Evolutionary conservation across 495 filamentous ascomycete genomes (phyloP).

Genomic region (Penicillium lividum): DNA sequence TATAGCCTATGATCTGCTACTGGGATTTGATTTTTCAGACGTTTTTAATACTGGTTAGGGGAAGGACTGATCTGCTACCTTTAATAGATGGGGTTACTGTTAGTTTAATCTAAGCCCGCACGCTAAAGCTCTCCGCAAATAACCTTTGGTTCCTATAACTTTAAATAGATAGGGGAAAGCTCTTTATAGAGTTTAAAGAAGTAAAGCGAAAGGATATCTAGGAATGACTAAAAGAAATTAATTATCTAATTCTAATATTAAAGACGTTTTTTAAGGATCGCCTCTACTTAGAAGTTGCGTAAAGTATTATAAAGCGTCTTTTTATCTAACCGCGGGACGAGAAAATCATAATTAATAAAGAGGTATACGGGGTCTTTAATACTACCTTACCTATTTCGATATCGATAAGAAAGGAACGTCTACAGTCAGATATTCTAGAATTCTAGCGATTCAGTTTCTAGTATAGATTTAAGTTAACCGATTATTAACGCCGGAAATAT

Average conservation of each 20-base stretch:
- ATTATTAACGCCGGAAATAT: neutral
- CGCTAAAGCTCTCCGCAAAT: neutral
- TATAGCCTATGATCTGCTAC: constrained; percentile 6
- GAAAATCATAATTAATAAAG: neutral
- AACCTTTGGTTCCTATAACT: neutral
- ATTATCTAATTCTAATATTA: constrained; percentile 8
- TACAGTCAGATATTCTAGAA: constrained; percentile 5
- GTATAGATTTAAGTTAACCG: constrained; percentile 3
- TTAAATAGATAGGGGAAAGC: constrained; percentile 5
- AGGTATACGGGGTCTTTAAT: neutral
- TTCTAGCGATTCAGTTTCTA: constrained; percentile 8
- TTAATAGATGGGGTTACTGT: neutral
- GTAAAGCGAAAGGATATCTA: neutral
- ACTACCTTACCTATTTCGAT: constrained; percentile 1
- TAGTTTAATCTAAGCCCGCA: neutral
- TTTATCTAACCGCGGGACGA: neutral
- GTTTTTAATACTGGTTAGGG: neutral
- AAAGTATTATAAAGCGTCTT: constrained; percentile 10
- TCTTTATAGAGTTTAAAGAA: constrained; percentile 1
- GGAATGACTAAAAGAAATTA: neutral
- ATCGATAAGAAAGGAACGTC: constrained; percentile 1
- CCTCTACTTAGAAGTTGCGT: too few relatives aligned
- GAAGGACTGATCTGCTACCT: neutral
- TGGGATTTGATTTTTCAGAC: constrained; percentile 5
- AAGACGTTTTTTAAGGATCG: constrained; percentile 18